Percentiles rank a stretch among this genome's conserved stretches.
Evolutionary conservation across 1,284 basidiomycete genomes (phyloP).

Genomic region (Porogramme epimiltina): DNA sequence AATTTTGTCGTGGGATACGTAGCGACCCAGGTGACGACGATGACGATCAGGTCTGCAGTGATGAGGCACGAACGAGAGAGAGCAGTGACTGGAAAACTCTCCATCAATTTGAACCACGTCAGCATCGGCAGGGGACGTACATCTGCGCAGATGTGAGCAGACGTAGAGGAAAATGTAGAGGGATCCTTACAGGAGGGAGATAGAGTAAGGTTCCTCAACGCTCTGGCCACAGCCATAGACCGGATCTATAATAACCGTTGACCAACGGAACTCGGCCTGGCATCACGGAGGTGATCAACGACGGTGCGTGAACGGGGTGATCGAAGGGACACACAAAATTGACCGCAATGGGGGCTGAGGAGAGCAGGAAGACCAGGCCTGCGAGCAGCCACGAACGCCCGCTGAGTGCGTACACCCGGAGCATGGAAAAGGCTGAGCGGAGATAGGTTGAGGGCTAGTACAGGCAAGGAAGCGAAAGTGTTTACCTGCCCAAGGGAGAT

Average conservation of each 20-base stretch:
- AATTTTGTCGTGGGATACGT: background rate
- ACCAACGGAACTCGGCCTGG: background rate
- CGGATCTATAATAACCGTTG: background rate
- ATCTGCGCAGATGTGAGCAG: background rate
- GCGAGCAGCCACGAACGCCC: background rate
- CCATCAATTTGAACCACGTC: too few species aligned
- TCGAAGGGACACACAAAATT: background rate
- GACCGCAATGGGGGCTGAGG: background rate
- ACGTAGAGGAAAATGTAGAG: too few species aligned
- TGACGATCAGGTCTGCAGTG: constrained; percentile 1
- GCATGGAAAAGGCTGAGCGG: constrained; percentile 3
- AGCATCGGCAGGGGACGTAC: too few species aligned
- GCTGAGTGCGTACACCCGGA: constrained; percentile 6
- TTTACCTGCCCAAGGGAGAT: constrained; percentile 1
- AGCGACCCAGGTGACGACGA: background rate
- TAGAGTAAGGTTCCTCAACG: background rate
- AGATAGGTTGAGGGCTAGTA: background rate
- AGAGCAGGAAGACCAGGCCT: background rate
- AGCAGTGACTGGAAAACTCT: background rate
- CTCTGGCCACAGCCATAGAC: background rate
- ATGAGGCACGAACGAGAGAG: background rate
- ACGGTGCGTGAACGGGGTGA: background rate
- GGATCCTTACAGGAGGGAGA: background rate
- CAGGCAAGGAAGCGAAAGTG: background rate
- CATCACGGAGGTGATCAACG: background rate